These are phyloP conservation scores for Picea abies DNA, from an alignment of 83 land plant species.

Conservation along the genomic window DNA sequence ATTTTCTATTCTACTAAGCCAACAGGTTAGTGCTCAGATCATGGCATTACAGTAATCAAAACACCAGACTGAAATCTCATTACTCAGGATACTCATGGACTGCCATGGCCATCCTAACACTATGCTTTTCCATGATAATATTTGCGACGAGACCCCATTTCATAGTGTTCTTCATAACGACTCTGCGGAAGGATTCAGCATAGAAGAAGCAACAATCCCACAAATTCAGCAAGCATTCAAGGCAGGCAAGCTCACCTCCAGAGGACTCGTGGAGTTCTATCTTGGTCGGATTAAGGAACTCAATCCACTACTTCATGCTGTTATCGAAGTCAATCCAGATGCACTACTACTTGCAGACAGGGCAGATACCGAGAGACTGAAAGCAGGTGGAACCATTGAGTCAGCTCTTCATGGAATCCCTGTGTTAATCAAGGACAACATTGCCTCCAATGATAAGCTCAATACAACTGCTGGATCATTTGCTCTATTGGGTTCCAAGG, in stretches of 20 bases:
- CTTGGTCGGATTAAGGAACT: slow-evolving; percentile 20
- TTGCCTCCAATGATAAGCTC: slow-evolving; percentile 45
- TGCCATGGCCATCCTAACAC: too few species aligned
- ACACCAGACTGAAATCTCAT: too few species aligned
- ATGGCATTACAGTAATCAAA: too few species aligned
- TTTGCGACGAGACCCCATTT: too few species aligned
- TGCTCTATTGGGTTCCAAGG: slow-evolving; percentile 20
- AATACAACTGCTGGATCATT: slow-evolving; percentile 49
- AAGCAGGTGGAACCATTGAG: neutral
- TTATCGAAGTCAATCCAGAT: slow-evolving; percentile 24
- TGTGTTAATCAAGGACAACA: slow-evolving; percentile 5
- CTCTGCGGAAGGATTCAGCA: neutral
- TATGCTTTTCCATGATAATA: too few species aligned
- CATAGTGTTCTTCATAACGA: neutral
- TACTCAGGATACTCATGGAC: too few species aligned
- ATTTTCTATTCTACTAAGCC: too few species aligned
- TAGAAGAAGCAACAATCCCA: slow-evolving; percentile 38
- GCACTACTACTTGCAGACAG: slow-evolving; percentile 23
- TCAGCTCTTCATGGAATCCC: slow-evolving; percentile 47
- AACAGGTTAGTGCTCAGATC: too few species aligned
- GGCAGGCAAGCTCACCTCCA: slow-evolving; percentile 34
- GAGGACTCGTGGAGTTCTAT: slow-evolving; percentile 38
- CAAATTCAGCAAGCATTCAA: slow-evolving; percentile 32
- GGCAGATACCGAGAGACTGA: slow-evolving; percentile 33
- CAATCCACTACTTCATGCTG: slow-evolving; percentile 42